These are phyloP conservation scores for Larix sibirica DNA, from an alignment of 83 land plant genomes.

Conservation along the genomic window DNA sequence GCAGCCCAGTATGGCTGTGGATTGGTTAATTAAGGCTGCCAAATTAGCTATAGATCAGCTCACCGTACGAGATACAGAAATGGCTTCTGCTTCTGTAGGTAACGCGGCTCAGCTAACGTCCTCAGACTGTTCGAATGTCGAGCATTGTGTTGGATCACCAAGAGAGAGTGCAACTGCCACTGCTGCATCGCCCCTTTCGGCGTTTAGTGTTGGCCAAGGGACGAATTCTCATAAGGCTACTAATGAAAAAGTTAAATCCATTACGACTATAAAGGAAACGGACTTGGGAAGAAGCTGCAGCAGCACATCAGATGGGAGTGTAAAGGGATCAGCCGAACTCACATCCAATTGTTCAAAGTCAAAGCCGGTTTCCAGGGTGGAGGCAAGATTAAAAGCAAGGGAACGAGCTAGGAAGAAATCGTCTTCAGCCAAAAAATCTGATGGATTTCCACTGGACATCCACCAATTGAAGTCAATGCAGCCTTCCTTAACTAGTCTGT, in stretches of 20 bases:
- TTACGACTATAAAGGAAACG: not conserved
- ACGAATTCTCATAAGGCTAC: too few relatives aligned
- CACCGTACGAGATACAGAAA: constrained; percentile 29
- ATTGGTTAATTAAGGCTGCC: constrained; percentile 50
- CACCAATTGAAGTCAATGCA: not conserved
- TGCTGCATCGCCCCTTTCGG: too few relatives aligned
- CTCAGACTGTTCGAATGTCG: not conserved
- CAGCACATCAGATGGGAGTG: constrained; percentile 15
- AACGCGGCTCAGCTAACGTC: not conserved
- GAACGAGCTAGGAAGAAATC: not conserved
- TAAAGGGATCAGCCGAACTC: not conserved
- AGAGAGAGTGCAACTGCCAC: not conserved
- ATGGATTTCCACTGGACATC: not conserved
- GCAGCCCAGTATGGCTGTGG: constrained; percentile 66
- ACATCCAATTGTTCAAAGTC: not conserved
- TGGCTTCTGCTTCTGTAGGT: not conserved
- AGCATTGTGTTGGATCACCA: too few relatives aligned
- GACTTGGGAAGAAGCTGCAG: constrained; percentile 14
- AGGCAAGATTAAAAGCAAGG: not conserved
- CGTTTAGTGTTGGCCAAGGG: not conserved
- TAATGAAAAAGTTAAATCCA: too few relatives aligned
- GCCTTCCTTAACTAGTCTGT: not conserved
- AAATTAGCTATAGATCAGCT: constrained; percentile 49
- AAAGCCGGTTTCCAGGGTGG: not conserved
- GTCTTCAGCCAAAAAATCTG: not conserved